phyloP scores from a whole-genome alignment of 345 rosid species.

The Hevea brasiliensis region DNA sequence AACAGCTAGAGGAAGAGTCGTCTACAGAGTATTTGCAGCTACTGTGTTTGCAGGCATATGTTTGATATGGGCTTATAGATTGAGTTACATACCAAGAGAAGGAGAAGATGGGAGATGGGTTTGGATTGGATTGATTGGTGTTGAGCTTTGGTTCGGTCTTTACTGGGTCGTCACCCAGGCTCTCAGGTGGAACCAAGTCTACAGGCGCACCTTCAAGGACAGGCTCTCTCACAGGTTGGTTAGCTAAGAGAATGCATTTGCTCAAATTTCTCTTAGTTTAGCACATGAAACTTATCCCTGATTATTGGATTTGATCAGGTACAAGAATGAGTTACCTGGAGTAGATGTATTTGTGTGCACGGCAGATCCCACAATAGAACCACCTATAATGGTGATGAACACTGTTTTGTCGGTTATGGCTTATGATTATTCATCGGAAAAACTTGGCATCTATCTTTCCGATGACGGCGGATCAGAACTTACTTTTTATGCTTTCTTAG shows the following conservation, averaged over 20 bases:
- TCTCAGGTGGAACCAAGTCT: slow-evolving; percentile 20
- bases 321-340: slow-evolving; percentile 41
- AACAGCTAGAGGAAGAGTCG: slow-evolving; percentile 4
- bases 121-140: slow-evolving; percentile 32
- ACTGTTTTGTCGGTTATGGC: slow-evolving; percentile 62
- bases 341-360: slow-evolving; percentile 76
- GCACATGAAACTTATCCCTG: no score
- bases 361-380: slow-evolving; percentile 72
- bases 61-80: slow-evolving; percentile 18
- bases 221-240: slow-evolving; percentile 30
- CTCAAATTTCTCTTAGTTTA: no score
- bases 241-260: no score
- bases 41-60: slow-evolving; percentile 15
- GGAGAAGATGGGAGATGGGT: slow-evolving; percentile 20
- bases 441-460: slow-evolving; percentile 57
- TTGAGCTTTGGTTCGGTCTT: slow-evolving; percentile 35
- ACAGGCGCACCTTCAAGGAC: slow-evolving; percentile 33
- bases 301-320: slow-evolving; percentile 7
- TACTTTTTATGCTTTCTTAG: slow-evolving; percentile 58
- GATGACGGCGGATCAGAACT: slow-evolving; percentile 67
- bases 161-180: slow-evolving; percentile 31
- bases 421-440: slow-evolving; percentile 57
- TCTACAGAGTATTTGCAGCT: slow-evolving; percentile 5
- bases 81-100: slow-evolving; percentile 14
- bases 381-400: slow-evolving; percentile 66